Base-by-base conservation (phyloP, 768 basidiomycete species). In the Saitozyma podzolica region DNA sequence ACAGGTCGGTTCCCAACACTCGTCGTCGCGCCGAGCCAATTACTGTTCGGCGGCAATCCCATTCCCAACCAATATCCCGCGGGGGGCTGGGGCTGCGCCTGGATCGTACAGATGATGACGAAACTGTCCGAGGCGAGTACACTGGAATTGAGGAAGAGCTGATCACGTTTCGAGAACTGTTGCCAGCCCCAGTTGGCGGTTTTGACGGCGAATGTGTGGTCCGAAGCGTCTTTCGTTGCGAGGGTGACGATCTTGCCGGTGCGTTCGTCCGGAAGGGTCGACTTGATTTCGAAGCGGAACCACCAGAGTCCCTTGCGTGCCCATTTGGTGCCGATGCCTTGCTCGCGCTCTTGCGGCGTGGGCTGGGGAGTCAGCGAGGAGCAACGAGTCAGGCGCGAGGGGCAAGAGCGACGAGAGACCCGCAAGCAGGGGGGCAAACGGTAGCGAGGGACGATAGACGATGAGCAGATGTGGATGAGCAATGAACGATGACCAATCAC, bases 111-210 rank as follows among this genome's bases (percentile, higher is more conserved):
- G 29, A 85, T 83, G 53, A 93, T 86, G 50, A 90, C 78, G 70
- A 92, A 87, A 0, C 87, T 85, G 67, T 92, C 90, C 41, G 84
- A 80, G 14, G 82, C 77, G 64, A 83, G 62, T 29, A 73, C 70
- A 39, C 53, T 20, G 1, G 72, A 53, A 54, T 71, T 45, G 84
- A 84, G 50, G 84, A 82, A 77, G 84, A 89, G 79, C 84, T 90
- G 17, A 63, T 92, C 90, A 68, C 91, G 82, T 59, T 85, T 85
- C 45, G 89, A 86, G 76, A 92, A 93, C n/a, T 64, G 65, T 50
- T 84, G 88, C 89, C 91, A 92, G 78, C 89, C 90, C 91, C 90
- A 91, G 70, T 91, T 92, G 39, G 88, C 88, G 11, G 90, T 84
- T 78, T 89, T 88, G 75, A 84, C 86, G 10, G 88, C 89, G 65